Conservation (phyloP, 2,329 filamentous ascomycete genomes). For the Alternaria gansuensis region DNA sequence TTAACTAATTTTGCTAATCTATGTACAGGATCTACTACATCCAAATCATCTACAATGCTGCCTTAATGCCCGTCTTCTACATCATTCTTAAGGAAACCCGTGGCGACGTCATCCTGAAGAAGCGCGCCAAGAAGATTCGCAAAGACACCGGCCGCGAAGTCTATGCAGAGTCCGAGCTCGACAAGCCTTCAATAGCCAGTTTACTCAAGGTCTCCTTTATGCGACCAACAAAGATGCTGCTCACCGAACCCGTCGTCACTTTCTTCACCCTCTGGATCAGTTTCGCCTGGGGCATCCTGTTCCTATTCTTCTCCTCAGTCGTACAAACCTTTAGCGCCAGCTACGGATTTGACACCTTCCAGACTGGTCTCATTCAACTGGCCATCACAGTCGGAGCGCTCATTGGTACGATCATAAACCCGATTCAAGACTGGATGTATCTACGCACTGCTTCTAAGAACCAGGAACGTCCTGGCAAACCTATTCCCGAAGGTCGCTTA, state of each 20-base stretch:
- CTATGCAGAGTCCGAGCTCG: conserved; percentile 44
- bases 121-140: conserved; percentile 53
- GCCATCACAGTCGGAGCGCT: conserved; percentile 56
- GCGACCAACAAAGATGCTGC: conserved; percentile 53
- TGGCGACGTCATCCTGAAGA: conserved; percentile 54
- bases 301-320: conserved; percentile 55
- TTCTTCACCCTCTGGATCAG: conserved; percentile 58
- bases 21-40: conserved; percentile 56
- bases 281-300: conserved; percentile 58
- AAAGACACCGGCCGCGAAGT: conserved; percentile 46
- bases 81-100: conserved; percentile 56
- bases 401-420: conserved; percentile 55
- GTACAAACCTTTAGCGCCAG: conserved; percentile 53
- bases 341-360: conserved; percentile 48
- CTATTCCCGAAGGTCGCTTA: conserved; percentile 56
- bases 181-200: conserved; percentile 26
- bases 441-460: conserved; percentile 47
- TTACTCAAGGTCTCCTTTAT: conserved; percentile 54
- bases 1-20: neutral
- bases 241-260: conserved; percentile 55
- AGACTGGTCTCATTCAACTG: conserved; percentile 54
- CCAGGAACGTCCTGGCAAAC: conserved; percentile 49
- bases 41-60: conserved; percentile 57
- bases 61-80: conserved; percentile 54
- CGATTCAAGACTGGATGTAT: conserved; percentile 49